Evolutionary conservation across 2,329 filamentous ascomycete genomes (phyloP), one percentile per base, ranked within the genome.

Genomic region (Beauveria bassiana): DNA sequence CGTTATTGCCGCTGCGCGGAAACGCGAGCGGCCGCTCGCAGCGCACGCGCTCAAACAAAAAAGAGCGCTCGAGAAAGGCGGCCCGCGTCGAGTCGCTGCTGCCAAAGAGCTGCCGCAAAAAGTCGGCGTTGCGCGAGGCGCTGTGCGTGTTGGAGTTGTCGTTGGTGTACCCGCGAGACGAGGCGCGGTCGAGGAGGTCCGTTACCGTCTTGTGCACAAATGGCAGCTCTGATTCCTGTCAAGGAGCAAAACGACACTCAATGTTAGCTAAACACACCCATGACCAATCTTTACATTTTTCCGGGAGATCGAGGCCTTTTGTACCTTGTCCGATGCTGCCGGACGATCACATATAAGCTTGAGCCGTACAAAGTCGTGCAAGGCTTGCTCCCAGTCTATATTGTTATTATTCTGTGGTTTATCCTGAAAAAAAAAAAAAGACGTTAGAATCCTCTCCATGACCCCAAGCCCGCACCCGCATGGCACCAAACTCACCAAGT

Each of bases 11-110:
- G 18, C 77, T 16, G 57, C 55, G 10, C 70, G 79, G 76, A 5
- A 70, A 68, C 14, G 68, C 58, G 34, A 64, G 63, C 12, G 64
- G 65, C 18, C 63, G 59, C 46, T 74, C 70, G 24, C 74, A 77
- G 22, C 80, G 81, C 3, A 82, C 81, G n/a, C 81, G 79, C 12
- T 80, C 75, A 69, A 84, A 90, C 2, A 91, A 77, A 22, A 79
- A 83, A 1, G 88, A 91, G 14, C 81, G 79, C 64, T 81, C 83
- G 38, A 92, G 75, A 68, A 91, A 86, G 28, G 81, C 78, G 61
- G 83, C 77, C 53, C 81, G 76, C 64, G 85, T 87, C 24, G 75
- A 70, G 8, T 77, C 72, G 3, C 77, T 70, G 26, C 24, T 26
- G n/a, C 71, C 65, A 66, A 84, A 80, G 61, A 81, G 69, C 9